Conservation (phyloP, 2,329 filamentous ascomycete species). For the Paecilomyces sp. region DNA sequence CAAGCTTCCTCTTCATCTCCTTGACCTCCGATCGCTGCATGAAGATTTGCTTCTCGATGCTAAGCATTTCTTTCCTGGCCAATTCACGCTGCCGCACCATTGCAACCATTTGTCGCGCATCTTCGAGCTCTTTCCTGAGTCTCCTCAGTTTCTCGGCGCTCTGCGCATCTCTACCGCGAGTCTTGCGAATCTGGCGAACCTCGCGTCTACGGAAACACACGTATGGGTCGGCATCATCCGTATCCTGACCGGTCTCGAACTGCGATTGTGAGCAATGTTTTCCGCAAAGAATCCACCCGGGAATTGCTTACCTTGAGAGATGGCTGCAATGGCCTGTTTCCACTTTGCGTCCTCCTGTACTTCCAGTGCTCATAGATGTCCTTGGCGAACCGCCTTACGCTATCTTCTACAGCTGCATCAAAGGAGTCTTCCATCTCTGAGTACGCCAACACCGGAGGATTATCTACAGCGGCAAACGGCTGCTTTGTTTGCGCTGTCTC, state of each 20-base stretch:
- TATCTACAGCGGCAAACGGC: slow-evolving; percentile 84
- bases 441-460: slow-evolving; percentile 68
- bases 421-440: slow-evolving; percentile 67
- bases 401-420: slow-evolving; percentile 50
- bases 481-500: slow-evolving; percentile 75
- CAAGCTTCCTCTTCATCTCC: slow-evolving; percentile 78
- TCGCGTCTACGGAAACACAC: slow-evolving; percentile 96
- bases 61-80: slow-evolving; percentile 68
- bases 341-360: slow-evolving; percentile 55
- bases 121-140: slow-evolving; percentile 82
- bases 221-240: slow-evolving; percentile 92
- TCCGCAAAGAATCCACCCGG: background rate
- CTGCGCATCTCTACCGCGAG: slow-evolving; percentile 84
- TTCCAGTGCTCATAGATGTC: slow-evolving; percentile 90
- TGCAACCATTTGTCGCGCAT: slow-evolving; percentile 72
- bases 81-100: slow-evolving; percentile 74
- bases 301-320: slow-evolving; percentile 57
- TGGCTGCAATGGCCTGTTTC: slow-evolving; percentile 68
- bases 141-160: slow-evolving; percentile 92
- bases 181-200: slow-evolving; percentile 90
- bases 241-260: slow-evolving; percentile 90
- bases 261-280: slow-evolving; percentile 18
- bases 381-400: slow-evolving; percentile 57
- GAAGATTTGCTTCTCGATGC: slow-evolving; percentile 70
- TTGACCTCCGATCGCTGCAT: slow-evolving; percentile 76